Conservation (phyloP, 2,329 filamentous ascomycete genomes). For the Iodosphaeria phyllophila region DNA sequence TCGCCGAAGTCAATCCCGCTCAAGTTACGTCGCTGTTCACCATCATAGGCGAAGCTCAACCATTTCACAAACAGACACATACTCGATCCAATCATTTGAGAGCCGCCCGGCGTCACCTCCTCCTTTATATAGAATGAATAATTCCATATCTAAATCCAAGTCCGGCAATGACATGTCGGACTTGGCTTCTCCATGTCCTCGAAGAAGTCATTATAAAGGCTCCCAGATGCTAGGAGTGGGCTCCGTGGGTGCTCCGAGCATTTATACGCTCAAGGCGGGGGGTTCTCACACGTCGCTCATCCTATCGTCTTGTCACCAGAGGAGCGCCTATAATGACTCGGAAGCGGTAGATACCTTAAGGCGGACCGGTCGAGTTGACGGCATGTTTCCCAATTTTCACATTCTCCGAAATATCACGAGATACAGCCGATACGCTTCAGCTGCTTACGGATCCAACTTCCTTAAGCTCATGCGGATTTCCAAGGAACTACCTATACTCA, state of each 20-base stretch:
- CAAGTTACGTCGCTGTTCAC: conserved; percentile 30
- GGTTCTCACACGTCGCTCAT: conserved; percentile 35
- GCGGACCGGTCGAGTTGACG: conserved; percentile 33
- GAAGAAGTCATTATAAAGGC: conserved; percentile 11
- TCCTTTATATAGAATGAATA: conserved; percentile 3
- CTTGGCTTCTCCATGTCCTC: conserved; percentile 6
- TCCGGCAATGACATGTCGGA: conserved; percentile 2
- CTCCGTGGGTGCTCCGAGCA: conserved; percentile 27
- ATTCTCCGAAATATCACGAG: conserved; percentile 42
- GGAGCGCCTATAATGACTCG: conserved; percentile 26
- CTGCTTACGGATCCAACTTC: conserved; percentile 45
- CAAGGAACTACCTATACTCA: conserved; percentile 24
- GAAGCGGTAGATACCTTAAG: conserved; percentile 29
- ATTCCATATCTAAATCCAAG: conserved; percentile 4
- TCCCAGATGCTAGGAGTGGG: conserved; percentile 15
- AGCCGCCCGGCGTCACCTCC: conserved; percentile 23
- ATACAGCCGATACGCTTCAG: conserved; percentile 49
- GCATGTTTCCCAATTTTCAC: conserved; percentile 39
- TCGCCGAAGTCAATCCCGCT: conserved; percentile 21
- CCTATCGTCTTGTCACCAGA: conserved; percentile 27
- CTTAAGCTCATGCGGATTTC: conserved; percentile 43
- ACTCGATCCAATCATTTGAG: conserved; percentile 28
- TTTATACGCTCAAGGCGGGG: conserved; percentile 40
- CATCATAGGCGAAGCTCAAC: conserved; percentile 33
- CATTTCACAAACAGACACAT: conserved; percentile 35